These are phyloP conservation scores for Tolypocladium tundrense DNA, from an alignment of 2,329 filamentous ascomycete genomes.

Conservation along the genomic window DNA sequence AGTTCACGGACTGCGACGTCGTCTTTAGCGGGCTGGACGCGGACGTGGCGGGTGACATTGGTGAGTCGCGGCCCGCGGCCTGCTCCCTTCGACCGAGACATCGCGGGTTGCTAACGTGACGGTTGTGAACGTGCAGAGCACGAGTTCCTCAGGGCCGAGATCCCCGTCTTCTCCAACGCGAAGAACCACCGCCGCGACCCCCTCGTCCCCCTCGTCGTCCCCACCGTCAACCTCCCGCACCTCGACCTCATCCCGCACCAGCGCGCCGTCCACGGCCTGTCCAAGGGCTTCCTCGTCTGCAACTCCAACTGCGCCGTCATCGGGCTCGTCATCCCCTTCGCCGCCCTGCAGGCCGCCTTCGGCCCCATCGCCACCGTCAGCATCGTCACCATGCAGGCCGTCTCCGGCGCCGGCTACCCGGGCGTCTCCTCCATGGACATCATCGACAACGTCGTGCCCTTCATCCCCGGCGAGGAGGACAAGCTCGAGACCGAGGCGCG, in stretches of 20 bases:
- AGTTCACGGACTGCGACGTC: conserved; percentile 84
- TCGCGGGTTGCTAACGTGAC: neutral
- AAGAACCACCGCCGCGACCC: conserved; percentile 94
- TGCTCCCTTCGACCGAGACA: neutral
- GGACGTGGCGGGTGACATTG: conserved; percentile 84
- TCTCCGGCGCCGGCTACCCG: conserved; percentile 86
- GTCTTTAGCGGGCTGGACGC: conserved; percentile 90
- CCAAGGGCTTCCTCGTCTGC: conserved; percentile 88
- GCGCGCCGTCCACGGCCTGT: conserved; percentile 57
- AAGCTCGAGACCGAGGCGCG: conserved; percentile 91
- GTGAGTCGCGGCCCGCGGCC: conserved; percentile 36
- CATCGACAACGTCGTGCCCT: conserved; percentile 91
- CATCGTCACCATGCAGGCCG: conserved; percentile 90
- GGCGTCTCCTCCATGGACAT: conserved; percentile 92
- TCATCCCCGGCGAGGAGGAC: conserved; percentile 87
- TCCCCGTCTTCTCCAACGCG: conserved; percentile 93
- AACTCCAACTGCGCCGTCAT: conserved; percentile 99
- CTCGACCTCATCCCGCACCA: conserved; percentile 86
- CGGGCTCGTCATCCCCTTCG: conserved; percentile 88
- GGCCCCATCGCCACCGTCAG: conserved; percentile 66
- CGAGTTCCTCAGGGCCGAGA: conserved; percentile 79
- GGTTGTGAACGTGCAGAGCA: conserved; percentile 50
- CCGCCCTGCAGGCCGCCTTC: conserved; percentile 77
- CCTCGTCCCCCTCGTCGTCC: conserved; percentile 84
- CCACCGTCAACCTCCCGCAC: conserved; percentile 86